Percentiles rank a stretch among this genome's conserved stretches.
Evolutionary conservation across 768 basidiomycete genomes (phyloP).

Genomic region (Suillus lakei): DNA sequence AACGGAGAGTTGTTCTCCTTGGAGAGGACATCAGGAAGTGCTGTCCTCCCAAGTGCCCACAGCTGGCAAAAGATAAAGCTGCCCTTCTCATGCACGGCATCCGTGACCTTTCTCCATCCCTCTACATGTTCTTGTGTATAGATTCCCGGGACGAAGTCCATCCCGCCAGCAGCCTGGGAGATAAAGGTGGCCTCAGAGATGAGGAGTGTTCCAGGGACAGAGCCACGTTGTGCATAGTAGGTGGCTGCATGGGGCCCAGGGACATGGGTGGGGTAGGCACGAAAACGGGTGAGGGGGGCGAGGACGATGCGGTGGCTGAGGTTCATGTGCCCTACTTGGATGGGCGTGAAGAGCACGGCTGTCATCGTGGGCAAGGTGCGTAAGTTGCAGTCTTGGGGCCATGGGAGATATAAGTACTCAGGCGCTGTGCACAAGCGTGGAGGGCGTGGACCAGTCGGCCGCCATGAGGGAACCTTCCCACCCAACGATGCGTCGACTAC

Average conservation of each 20-base stretch:
- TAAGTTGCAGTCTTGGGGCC: too few relatives aligned
- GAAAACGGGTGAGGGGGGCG: conserved; percentile 40
- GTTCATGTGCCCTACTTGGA: conserved; percentile 31
- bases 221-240: conserved; percentile 43
- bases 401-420: neutral
- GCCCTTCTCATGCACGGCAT: conserved; percentile 48
- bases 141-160: conserved; percentile 50
- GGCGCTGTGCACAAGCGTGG: neutral
- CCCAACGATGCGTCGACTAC: neutral
- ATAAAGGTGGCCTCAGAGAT: conserved; percentile 53
- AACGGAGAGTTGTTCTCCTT: conserved; percentile 21
- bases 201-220: conserved; percentile 44
- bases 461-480: neutral
- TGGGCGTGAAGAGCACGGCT: conserved; percentile 35
- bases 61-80: conserved; percentile 50
- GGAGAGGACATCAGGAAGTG: conserved; percentile 22
- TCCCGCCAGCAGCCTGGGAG: conserved; percentile 33
- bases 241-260: conserved; percentile 37
- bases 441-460: neutral
- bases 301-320: conserved; percentile 42
- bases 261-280: conserved; percentile 30
- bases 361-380: neutral
- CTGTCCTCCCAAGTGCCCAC: conserved; percentile 52
- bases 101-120: conserved; percentile 56
- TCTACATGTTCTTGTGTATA: conserved; percentile 52